A percentile compares a stretch with the other conserved stretches of the same genome.
These are phyloP conservation scores for Sphaceloma murrayae DNA, from an alignment of 2,329 filamentous ascomycete species.

Conservation along the genomic window DNA sequence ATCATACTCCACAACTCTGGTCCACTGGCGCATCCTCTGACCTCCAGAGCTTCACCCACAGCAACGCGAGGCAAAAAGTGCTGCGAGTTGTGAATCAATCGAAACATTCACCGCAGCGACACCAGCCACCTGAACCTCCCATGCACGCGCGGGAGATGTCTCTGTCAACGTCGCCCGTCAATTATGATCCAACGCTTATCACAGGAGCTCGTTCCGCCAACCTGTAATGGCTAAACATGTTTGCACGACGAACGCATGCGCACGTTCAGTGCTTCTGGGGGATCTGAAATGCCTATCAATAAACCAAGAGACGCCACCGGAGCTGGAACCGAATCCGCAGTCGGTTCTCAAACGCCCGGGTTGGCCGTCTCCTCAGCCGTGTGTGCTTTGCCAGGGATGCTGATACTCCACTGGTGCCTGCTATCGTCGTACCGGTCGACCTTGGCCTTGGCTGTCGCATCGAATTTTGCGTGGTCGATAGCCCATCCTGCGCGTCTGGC, in stretches of 20 bases:
- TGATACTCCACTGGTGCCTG: conserved; percentile 8
- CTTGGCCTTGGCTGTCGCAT: conserved; percentile 10
- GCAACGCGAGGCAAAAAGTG: background rate
- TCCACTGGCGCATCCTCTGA: background rate
- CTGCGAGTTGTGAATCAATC: conserved; percentile 1
- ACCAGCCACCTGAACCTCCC: background rate
- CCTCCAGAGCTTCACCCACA: background rate
- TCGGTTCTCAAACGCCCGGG: conserved; percentile 6
- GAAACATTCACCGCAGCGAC: conserved; percentile 6
- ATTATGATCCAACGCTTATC: background rate
- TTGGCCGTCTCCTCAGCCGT: conserved; percentile 12
- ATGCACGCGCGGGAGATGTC: background rate
- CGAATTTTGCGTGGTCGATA: conserved; percentile 32
- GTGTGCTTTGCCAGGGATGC: conserved; percentile 13
- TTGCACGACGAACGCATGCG: background rate
- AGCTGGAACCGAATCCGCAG: too few species aligned
- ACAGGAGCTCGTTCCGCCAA: too few species aligned
- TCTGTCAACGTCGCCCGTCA: background rate
- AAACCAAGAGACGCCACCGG: conserved; percentile 12
- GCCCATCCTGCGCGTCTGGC: conserved; percentile 74
- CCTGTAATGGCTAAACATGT: too few species aligned
- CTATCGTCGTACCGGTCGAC: conserved; percentile 10
- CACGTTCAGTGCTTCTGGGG: conserved; percentile 1
- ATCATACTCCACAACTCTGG: background rate
- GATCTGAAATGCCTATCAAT: background rate